Conservation (phyloP, 2,329 filamentous ascomycete genomes). For the Penicillium digitatum region DNA sequence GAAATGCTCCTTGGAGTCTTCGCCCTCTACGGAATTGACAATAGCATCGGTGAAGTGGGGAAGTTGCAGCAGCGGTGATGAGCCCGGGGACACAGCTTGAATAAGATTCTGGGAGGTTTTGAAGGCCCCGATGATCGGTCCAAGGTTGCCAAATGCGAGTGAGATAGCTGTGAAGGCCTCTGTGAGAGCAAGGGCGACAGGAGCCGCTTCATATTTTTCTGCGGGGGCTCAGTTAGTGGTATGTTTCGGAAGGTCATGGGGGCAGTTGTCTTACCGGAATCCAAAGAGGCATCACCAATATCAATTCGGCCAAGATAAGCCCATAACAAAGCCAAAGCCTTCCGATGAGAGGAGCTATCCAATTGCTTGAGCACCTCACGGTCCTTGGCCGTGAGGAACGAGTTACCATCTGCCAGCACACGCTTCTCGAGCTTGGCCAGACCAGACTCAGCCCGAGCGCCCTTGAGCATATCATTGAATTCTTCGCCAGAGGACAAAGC, state of each 20-base stretch:
- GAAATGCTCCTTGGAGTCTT: conserved; percentile 66
- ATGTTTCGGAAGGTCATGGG: not conserved
- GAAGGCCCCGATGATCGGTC: conserved; percentile 77
- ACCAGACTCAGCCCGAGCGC: conserved; percentile 73
- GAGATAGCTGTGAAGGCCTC: conserved; percentile 83
- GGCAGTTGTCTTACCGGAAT: conserved; percentile 51
- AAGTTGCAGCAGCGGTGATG: conserved; percentile 85
- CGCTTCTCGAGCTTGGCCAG: conserved; percentile 79
- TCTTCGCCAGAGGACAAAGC: conserved; percentile 84
- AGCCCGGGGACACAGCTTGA: conserved; percentile 78
- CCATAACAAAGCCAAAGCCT: conserved; percentile 87
- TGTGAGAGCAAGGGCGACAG: conserved; percentile 78
- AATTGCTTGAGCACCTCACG: conserved; percentile 71
- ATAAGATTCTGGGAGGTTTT: conserved; percentile 79
- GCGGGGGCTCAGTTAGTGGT: conserved; percentile 15
- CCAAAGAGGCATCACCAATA: conserved; percentile 70
- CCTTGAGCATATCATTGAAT: conserved; percentile 70
- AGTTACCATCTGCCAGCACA: conserved; percentile 61
- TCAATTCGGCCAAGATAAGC: conserved; percentile 88
- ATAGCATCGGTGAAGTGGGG: conserved; percentile 72
- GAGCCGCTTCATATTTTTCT: conserved; percentile 84
- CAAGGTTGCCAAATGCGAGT: conserved; percentile 79
- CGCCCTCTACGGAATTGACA: conserved; percentile 49
- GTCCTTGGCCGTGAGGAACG: conserved; percentile 66
- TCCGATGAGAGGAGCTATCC: conserved; percentile 75